Evolutionary conservation across 2,329 filamentous ascomycete genomes (phyloP), one percentile per base, ranked within the genome.

Genomic region (Paracoccidioides brasiliensis): DNA sequence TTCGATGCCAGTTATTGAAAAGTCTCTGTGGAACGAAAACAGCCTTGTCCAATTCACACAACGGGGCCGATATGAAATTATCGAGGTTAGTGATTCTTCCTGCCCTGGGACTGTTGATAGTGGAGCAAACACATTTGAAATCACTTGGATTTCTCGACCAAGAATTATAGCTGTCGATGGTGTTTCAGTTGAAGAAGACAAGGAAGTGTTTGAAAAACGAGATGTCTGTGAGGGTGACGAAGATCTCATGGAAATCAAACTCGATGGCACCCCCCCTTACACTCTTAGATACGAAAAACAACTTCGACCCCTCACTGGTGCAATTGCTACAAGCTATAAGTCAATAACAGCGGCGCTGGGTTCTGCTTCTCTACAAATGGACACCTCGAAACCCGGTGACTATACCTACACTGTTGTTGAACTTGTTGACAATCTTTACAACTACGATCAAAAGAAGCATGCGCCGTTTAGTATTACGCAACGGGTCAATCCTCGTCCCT

Each of bases 201-300:
- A 76, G 14, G 75, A 74, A 7, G 76, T 77, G 38, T 86, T 84
- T 66, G 68, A 83, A 62, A 94, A 94, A 70, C 80, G 83, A 44
- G 84, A 90, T 58, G 85, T 98, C 35, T 98, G 93, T 66, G 90
- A 98, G 73, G 91, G 91, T 35, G 91, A 97, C 59, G 86, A 95
- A 64, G 91, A 96, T 68, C 83, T 84, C 3, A 83, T 96, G 55
- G 90, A 96, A 64, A 75, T 98, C 54, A 79, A 80, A 45, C 79
- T 98, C 59, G 80, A 80, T 67, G 91, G 89, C 81, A 80, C 84
- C 52, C 80, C 90, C 40, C 93, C 93, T 1, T 97, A 86, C 68
- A 82, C 85, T 62, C 78, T 95, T 50, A 80, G 88, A 61, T 97
- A 96, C 67, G 82, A 90, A 62, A 79, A 94, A 61, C 82, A 80